These are phyloP conservation scores for Mucor ambiguus DNA, from an alignment of 371 early-diverging fungal genomes.

Conservation along the genomic window DNA sequence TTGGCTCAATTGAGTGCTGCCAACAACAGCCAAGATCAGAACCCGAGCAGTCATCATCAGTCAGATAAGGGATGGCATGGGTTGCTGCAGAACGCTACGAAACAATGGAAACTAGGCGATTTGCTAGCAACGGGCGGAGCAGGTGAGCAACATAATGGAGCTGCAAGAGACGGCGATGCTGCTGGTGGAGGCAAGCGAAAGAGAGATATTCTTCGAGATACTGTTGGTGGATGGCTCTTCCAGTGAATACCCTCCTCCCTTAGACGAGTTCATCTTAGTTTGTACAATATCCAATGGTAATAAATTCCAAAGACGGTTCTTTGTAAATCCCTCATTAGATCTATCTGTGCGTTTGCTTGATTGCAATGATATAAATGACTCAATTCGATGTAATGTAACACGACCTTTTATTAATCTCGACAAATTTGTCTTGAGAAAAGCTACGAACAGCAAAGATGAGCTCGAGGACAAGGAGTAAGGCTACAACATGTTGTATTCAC, in stretches of 20 bases:
- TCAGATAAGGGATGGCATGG: slow-evolving; percentile 30
- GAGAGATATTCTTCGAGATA: slow-evolving; percentile 34
- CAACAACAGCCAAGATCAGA: background rate
- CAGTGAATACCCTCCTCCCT: background rate
- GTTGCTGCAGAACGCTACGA: slow-evolving; percentile 32
- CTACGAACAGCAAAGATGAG: too few species aligned
- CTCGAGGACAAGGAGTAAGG: too few species aligned
- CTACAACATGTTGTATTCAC: too few species aligned
- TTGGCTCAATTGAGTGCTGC: slow-evolving; percentile 19
- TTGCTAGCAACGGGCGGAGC: slow-evolving; percentile 15
- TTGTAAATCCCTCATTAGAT: too few species aligned
- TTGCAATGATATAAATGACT: too few species aligned
- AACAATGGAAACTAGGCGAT: slow-evolving; percentile 36
- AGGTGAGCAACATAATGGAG: background rate
- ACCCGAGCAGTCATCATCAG: background rate
- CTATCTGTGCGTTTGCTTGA: too few species aligned
- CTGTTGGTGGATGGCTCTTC: slow-evolving; percentile 37
- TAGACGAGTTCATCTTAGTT: background rate
- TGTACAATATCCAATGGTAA: background rate
- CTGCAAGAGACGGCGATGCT: background rate
- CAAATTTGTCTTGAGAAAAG: too few species aligned
- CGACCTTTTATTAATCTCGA: too few species aligned
- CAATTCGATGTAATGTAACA: too few species aligned
- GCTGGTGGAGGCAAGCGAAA: slow-evolving; percentile 22
- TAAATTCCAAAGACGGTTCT: too few species aligned